Evolutionary conservation across 2,329 filamentous ascomycete species (phyloP).

Genomic region (Verticillium zaregamsianum): DNA sequence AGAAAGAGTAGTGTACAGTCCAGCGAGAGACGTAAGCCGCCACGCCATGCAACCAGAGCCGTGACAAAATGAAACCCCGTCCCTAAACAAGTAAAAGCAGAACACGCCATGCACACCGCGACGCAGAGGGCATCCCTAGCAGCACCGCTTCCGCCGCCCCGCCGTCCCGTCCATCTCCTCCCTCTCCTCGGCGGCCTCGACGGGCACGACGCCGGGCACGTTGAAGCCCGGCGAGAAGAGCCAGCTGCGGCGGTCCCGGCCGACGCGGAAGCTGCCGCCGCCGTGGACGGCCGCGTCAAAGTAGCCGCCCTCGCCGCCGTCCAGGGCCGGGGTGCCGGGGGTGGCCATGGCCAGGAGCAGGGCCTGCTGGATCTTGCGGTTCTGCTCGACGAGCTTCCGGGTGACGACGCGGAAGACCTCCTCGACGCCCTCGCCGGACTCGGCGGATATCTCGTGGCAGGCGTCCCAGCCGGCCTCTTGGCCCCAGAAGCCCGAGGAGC

Average conservation of each 20-base stretch:
- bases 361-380: constrained; percentile 58
- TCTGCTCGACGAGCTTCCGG: constrained; percentile 60
- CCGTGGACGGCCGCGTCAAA: constrained; percentile 38
- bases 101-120: background rate
- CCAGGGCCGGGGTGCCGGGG: constrained; percentile 43
- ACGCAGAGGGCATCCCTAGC: constrained; percentile 9
- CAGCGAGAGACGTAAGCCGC: background rate
- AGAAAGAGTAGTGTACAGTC: background rate
- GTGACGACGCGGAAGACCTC: constrained; percentile 80
- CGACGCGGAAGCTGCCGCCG: constrained; percentile 52
- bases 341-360: constrained; percentile 50
- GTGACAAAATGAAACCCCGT: background rate
- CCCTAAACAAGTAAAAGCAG: background rate
- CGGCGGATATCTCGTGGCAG: constrained; percentile 93
- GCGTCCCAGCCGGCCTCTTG: constrained; percentile 95
- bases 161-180: constrained; percentile 1
- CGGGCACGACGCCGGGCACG: constrained; percentile 40
- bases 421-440: constrained; percentile 91
- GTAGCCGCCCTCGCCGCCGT: constrained; percentile 42
- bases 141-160: constrained; percentile 16
- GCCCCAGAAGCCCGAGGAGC: constrained; percentile 78
- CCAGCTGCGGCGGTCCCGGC: constrained; percentile 55
- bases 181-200: constrained; percentile 28
- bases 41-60: constrained; percentile 1
- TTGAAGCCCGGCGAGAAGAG: constrained; percentile 52